A percentile compares a stretch with the other conserved stretches of the same genome.
These are phyloP conservation scores for Eucalyptus victrix DNA, from an alignment of 345 rosid species.

Conservation along the genomic window DNA sequence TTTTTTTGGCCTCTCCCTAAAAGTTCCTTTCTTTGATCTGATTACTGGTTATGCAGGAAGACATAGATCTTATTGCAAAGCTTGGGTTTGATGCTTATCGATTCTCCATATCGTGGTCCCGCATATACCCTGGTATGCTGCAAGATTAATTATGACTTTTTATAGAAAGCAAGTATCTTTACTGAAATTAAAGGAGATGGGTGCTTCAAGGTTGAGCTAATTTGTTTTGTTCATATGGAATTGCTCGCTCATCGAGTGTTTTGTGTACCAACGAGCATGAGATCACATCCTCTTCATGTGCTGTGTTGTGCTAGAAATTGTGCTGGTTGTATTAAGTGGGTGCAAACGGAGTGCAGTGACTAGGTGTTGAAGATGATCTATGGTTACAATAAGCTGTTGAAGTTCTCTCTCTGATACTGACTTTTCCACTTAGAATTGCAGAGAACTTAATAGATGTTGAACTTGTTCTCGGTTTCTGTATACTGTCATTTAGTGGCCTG, in stretches of 20 bases:
- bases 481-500: neutral
- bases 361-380: neutral
- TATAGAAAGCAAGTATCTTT: neutral
- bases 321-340: neutral
- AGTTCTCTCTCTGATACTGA: neutral
- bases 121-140: constrained; percentile 73
- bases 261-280: neutral
- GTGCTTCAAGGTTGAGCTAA: neutral
- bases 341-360: neutral
- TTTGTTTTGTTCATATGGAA: neutral
- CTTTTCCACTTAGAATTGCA: neutral
- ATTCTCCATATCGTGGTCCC: constrained; percentile 90
- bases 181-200: neutral
- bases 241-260: neutral
- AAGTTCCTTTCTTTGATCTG: neutral
- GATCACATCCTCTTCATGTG: neutral
- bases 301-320: neutral
- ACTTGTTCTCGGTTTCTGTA: neutral
- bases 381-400: neutral
- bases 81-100: constrained; percentile 83
- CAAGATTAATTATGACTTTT: neutral
- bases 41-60: constrained; percentile 50
- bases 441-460: neutral
- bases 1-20: neutral
- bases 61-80: constrained; percentile 48